These are phyloP conservation scores for Tubosaeta sp. DNA, from an alignment of 768 basidiomycete genomes.

Conservation along the genomic window DNA sequence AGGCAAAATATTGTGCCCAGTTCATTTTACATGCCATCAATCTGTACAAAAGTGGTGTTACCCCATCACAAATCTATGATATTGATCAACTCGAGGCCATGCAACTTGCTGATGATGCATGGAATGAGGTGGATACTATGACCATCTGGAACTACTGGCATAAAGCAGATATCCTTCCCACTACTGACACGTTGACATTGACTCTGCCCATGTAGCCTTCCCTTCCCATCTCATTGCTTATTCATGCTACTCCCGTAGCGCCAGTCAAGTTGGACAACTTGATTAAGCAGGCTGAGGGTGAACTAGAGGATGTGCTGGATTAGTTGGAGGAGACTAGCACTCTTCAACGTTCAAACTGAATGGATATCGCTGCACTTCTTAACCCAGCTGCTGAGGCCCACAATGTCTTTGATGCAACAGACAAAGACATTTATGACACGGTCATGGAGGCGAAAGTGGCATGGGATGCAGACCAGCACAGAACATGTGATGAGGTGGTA, in stretches of 20 bases:
- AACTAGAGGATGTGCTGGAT: not conserved
- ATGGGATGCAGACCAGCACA: not conserved
- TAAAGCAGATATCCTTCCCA: not conserved
- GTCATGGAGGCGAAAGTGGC: not conserved
- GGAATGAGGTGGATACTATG: conserved; percentile 4
- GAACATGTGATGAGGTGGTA: no score
- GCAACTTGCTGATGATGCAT: not conserved
- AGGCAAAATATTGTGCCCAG: conserved; percentile 29
- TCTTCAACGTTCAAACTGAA: not conserved
- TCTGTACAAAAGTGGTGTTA: not conserved
- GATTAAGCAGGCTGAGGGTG: not conserved
- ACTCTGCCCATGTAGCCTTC: not conserved
- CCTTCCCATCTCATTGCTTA: not conserved
- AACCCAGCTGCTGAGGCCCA: not conserved
- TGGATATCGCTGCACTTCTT: not conserved
- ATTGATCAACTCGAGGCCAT: conserved; percentile 6
- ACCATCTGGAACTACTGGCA: conserved; percentile 1
- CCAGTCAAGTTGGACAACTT: not conserved
- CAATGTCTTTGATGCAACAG: not conserved
- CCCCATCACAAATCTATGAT: not conserved
- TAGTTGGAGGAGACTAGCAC: not conserved
- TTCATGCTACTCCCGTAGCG: not conserved
- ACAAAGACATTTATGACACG: not conserved
- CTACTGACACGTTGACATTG: no score
- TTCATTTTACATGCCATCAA: not conserved